Base-by-base conservation (phyloP, 306 rosid genomes). In the Vigna mungo region DNA sequence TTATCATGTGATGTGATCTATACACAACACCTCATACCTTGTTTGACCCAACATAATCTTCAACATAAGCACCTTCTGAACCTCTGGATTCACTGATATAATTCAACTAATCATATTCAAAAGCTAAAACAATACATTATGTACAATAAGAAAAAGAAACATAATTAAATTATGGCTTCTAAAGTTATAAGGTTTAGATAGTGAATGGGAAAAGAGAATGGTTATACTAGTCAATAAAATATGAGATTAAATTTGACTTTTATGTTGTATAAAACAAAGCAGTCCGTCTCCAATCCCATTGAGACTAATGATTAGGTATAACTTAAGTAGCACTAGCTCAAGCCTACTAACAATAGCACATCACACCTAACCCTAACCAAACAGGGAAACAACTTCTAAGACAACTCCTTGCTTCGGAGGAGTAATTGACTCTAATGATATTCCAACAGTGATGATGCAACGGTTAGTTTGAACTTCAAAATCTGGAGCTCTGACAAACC, bases 401-500 rank as follows among this genome's bases (percentile, higher is more conserved):
- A 63, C 69, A 30, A 11, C 25, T 34, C 18, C 23, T 46, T 8
- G 47, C n/a, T 30, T 30, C 34, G 46, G 76, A 68, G 23, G 17
- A 44, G 5, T 43, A 68, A 44, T 7, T 30, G 17, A 56, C 68
- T 54, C 49, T 78, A 6, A 32, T 18, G 39, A 59, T 76, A 49
- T 47, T 67, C 69, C 15, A 65, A 80, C 25, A 44, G 6, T 46
- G 54, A 59, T 48, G 65, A 71, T 71, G 41, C 66, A 82, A 75
- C 47, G 48, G 43, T 30, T 25, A 71, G 65, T 74, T 68, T 73
- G 53, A 76, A 82, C 71, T 67, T 44, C n/a, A 65, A 62, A 70
- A 80, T 68, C 75, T 61, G 74, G 81, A 88, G 27, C 71, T 66
- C 36, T 66, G 76, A 91, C 97, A 86, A 85, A 94, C 98, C 96